Conservation (phyloP, 495 filamentous ascomycete genomes). For the Hyaloscypha hepaticicola region DNA sequence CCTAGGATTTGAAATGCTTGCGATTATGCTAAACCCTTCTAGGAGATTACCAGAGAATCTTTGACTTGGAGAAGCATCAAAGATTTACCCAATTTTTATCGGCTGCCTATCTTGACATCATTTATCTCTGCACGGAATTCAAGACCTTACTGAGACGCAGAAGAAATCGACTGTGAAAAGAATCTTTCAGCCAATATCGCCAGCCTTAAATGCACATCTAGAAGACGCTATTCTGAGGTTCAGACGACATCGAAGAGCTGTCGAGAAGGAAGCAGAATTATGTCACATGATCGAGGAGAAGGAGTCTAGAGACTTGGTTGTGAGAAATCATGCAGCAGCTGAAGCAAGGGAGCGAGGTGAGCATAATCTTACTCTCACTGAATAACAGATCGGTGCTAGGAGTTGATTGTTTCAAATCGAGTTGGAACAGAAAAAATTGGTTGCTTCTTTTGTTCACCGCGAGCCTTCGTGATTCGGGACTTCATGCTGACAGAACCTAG, state of each 20-base stretch:
- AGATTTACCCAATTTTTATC: slow-evolving; percentile 36
- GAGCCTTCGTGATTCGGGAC: not conserved
- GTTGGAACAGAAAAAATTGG: too few relatives aligned
- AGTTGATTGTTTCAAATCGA: too few relatives aligned
- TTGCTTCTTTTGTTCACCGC: too few relatives aligned
- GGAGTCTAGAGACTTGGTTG: slow-evolving; percentile 9
- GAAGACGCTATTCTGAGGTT: slow-evolving; percentile 30
- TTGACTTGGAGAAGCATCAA: slow-evolving; percentile 32
- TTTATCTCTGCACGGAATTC: slow-evolving; percentile 38
- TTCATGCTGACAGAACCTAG: slow-evolving; percentile 4
- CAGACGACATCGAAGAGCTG: slow-evolving; percentile 29
- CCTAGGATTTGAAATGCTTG: not conserved
- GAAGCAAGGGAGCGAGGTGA: slow-evolving; percentile 21
- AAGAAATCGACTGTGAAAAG: slow-evolving; percentile 25
- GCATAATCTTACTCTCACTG: too few relatives aligned
- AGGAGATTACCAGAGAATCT: slow-evolving; percentile 19
- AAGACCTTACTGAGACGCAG: slow-evolving; percentile 34
- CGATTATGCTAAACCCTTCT: not conserved
- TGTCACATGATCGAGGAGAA: slow-evolving; percentile 35
- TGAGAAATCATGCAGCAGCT: slow-evolving; percentile 14
- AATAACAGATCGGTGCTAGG: too few relatives aligned
- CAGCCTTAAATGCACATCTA: slow-evolving; percentile 27
- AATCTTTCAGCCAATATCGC: slow-evolving; percentile 17
- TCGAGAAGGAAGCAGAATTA: slow-evolving; percentile 34
- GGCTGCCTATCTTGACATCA: slow-evolving; percentile 40